Evolutionary conservation across 768 basidiomycete genomes (phyloP).

Genomic region (Psilocybe tampanensis): DNA sequence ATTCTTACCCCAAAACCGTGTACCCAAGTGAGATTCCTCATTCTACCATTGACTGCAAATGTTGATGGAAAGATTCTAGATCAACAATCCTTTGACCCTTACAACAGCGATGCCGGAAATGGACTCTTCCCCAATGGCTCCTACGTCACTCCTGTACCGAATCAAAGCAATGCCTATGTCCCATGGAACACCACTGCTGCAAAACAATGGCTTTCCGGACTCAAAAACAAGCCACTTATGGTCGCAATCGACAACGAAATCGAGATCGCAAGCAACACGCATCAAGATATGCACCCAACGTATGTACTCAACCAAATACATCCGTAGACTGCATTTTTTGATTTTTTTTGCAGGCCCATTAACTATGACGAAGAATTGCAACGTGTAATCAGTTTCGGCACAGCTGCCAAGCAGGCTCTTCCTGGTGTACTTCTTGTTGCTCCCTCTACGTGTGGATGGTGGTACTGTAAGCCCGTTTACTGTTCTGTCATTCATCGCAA

Average conservation of each 20-base stretch:
- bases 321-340: neutral
- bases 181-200: slow-evolving; percentile 51
- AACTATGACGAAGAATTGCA: slow-evolving; percentile 54
- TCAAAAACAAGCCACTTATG: slow-evolving; percentile 49
- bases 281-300: slow-evolving; percentile 60
- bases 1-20: slow-evolving; percentile 46
- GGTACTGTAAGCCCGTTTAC: slow-evolving; percentile 39
- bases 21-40: slow-evolving; percentile 41
- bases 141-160: slow-evolving; percentile 38
- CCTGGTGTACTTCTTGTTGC: slow-evolving; percentile 48
- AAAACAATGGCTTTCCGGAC: slow-evolving; percentile 43
- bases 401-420: slow-evolving; percentile 43
- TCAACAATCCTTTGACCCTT: slow-evolving; percentile 48
- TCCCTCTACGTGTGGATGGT: slow-evolving; percentile 49
- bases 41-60: neutral
- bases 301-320: slow-evolving; percentile 26
- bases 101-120: slow-evolving; percentile 49
- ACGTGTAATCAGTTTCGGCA: slow-evolving; percentile 44
- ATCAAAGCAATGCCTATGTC: slow-evolving; percentile 42
- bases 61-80: slow-evolving; percentile 27
- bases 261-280: slow-evolving; percentile 54
- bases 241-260: slow-evolving; percentile 60
- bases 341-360: slow-evolving; percentile 33
- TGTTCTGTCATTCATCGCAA: neutral
- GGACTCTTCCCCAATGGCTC: slow-evolving; percentile 53